Base-by-base conservation (phyloP, 495 filamentous ascomycete species). In the Neurospora sp. region DNA sequence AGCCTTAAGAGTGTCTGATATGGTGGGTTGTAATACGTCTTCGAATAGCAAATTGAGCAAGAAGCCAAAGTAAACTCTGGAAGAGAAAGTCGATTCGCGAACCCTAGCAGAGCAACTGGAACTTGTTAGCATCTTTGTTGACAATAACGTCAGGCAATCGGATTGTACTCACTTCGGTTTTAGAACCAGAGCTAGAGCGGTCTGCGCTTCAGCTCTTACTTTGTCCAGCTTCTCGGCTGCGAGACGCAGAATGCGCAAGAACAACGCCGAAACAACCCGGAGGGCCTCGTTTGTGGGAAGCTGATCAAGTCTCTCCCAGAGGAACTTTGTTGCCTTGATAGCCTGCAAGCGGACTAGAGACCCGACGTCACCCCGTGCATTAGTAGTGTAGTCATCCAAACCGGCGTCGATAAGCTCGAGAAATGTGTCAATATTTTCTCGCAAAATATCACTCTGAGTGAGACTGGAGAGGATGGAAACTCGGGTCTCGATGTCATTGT, bases 221-320 rank as follows among this genome's bases (percentile, higher is more conserved):
- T 93, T 91, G 78, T 99, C 96, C 5, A 98, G 85, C 79, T 96
- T 97, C 81, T 98, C 96, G 0, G 90, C 87, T 27, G 92, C 89
- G 37, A 97, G 82, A 12, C 94, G 86, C 68, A 91, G 84, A 9
- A 97, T 82, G 53, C 81, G 79, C 12, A 83, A 74, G 71, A 85
- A 83, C 14, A 86, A 74, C 7, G 41, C 71, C 2, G 75, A 73
- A 9, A 82, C 78, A 14, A 78, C 40, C 61, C 73, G 59, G 3
- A 69, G 18, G 38, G 14, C 27, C n/a, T 2, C 38, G 22, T 71
- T 68, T 42, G 72, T 68, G 6, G 44, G 68, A 9, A 68, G 71
- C 72, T 44, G 74, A 31, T 74, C 74, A 42, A 78, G 70, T 20
- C 72, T 71, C 39, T 76, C 73, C 85, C 85, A 86, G 39, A 87